These are phyloP conservation scores for Starmerella khaoyaiensis DNA, from an alignment of 805 yeast species.

Conservation along the genomic window DNA sequence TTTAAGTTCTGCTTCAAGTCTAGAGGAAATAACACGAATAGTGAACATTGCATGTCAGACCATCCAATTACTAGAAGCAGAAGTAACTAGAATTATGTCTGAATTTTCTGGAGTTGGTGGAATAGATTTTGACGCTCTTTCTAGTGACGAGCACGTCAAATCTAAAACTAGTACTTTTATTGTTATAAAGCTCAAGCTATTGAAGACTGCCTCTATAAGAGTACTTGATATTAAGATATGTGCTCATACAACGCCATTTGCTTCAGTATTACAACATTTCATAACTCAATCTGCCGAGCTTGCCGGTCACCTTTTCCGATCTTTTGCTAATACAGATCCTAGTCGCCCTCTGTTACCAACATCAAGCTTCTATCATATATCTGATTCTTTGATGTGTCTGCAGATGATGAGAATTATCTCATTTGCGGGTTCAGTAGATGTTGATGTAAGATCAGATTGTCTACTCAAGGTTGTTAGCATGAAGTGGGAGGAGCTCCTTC, in stretches of 20 bases:
- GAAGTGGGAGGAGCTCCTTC: constrained; percentile 24
- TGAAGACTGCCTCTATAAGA: constrained; percentile 8
- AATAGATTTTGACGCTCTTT: neutral
- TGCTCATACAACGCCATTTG: neutral
- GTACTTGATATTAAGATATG: constrained; percentile 4
- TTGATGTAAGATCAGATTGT: constrained; percentile 24
- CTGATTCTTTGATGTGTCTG: constrained; percentile 13
- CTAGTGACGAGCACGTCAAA: constrained; percentile 6
- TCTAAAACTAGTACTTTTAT: constrained; percentile 5
- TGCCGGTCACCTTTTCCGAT: constrained; percentile 14
- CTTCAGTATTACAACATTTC: neutral
- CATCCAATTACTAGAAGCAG: neutral
- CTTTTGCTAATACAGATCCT: constrained; percentile 11
- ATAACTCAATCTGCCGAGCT: constrained; percentile 7
- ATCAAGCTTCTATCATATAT: constrained; percentile 9
- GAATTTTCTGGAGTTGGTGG: constrained; percentile 4
- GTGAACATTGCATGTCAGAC: constrained; percentile 5
- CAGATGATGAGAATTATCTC: constrained; percentile 18
- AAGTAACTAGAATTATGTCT: neutral
- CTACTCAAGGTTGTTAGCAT: constrained; percentile 17
- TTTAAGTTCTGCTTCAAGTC: constrained; percentile 1
- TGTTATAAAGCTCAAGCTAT: constrained; percentile 7
- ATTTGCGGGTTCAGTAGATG: constrained; percentile 19
- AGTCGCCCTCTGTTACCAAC: constrained; percentile 11
- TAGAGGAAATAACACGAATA: constrained; percentile 7